Conservation (phyloP, 805 yeast species). For the Candida tibetensis region DNA sequence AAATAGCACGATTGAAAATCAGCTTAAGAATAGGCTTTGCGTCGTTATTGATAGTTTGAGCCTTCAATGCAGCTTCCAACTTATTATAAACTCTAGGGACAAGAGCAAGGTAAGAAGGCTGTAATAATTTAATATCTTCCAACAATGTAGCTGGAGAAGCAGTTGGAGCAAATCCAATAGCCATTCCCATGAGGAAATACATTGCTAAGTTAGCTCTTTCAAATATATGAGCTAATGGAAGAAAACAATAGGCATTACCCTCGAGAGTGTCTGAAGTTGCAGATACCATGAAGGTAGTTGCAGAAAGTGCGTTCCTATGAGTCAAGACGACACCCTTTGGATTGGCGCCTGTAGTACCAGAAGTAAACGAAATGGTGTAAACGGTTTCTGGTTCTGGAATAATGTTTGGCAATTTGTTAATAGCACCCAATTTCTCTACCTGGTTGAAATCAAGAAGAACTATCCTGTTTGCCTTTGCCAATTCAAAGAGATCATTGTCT, state of each 20-base stretch:
- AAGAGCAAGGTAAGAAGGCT: constrained; percentile 27
- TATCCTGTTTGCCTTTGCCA: constrained; percentile 19
- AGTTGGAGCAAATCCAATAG: constrained; percentile 30
- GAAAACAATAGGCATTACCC: constrained; percentile 16
- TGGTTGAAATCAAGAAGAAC: constrained; percentile 23
- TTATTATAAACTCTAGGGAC: constrained; percentile 39
- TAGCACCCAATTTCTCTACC: constrained; percentile 39
- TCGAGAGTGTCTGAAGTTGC: background rate
- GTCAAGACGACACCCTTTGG: constrained; percentile 72
- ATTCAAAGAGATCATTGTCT: constrained; percentile 11
- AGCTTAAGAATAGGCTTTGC: constrained; percentile 29
- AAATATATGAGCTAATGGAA: constrained; percentile 27
- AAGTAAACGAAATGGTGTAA: constrained; percentile 46
- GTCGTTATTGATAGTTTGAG: constrained; percentile 36
- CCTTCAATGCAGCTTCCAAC: constrained; percentile 50
- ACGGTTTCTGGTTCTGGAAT: constrained; percentile 33
- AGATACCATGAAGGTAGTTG: constrained; percentile 12
- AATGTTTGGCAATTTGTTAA: constrained; percentile 21
- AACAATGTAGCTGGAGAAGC: constrained; percentile 26
- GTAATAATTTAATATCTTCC: constrained; percentile 28
- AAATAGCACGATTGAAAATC: constrained; percentile 29
- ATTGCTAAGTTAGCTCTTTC: constrained; percentile 16
- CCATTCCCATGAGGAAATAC: constrained; percentile 14
- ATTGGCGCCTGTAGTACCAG: constrained; percentile 66
- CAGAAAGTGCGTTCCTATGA: constrained; percentile 20